Evolutionary conservation across 2,329 filamentous ascomycete genomes (phyloP).

Genomic region (Ophiocordyceps camponoti-saundersi): DNA sequence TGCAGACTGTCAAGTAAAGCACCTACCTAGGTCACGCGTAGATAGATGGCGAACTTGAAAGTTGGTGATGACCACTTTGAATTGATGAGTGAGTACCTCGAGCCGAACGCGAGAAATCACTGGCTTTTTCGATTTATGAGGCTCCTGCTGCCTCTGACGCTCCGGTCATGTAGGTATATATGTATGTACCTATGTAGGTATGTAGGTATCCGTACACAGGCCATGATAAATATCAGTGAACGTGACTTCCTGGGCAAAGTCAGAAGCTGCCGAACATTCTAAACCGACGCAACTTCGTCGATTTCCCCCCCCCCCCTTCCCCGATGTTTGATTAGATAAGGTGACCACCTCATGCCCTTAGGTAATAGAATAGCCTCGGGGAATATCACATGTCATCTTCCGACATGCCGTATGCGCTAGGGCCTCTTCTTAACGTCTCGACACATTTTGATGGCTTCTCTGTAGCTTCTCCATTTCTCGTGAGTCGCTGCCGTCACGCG

Average conservation of each 20-base stretch:
- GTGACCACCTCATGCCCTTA: not conserved
- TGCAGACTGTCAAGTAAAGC: too few relatives aligned
- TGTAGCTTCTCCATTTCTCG: not conserved
- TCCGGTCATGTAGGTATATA: not conserved
- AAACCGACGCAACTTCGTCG: not conserved
- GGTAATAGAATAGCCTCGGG: not conserved
- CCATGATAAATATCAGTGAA: not conserved
- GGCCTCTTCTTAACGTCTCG: not conserved
- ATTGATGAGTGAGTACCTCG: too few relatives aligned
- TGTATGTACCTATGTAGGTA: not conserved
- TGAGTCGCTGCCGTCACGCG: not conserved
- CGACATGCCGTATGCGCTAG: not conserved
- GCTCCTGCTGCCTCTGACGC: too few relatives aligned
- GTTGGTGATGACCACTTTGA: too few relatives aligned
- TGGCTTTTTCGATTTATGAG: too few relatives aligned
- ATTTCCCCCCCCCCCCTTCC: not conserved
- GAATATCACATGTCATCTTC: not conserved
- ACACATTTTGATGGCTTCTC: not conserved
- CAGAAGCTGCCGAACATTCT: not conserved
- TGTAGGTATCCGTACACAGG: not conserved
- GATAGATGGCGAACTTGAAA: too few relatives aligned
- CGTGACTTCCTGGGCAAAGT: too few relatives aligned
- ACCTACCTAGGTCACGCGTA: too few relatives aligned
- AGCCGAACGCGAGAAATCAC: too few relatives aligned
- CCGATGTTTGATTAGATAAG: not conserved